These are phyloP conservation scores for Pseudonectria buxi DNA, from an alignment of 2,329 filamentous ascomycete species.

Conservation along the genomic window DNA sequence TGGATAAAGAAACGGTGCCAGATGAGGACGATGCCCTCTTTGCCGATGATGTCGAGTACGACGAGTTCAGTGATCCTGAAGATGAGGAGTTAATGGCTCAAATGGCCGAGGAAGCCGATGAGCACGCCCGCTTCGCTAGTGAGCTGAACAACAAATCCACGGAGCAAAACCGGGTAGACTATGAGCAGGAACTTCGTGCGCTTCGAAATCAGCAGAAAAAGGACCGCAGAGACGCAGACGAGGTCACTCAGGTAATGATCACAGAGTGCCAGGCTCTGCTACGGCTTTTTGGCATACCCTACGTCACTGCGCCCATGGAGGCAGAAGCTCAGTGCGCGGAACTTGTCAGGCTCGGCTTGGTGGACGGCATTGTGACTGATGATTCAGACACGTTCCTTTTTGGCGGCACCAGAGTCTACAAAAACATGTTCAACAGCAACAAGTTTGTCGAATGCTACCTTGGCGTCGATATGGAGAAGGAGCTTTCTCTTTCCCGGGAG, in stretches of 20 bases:
- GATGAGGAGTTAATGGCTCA: slow-evolving; percentile 84
- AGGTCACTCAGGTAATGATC: slow-evolving; percentile 95
- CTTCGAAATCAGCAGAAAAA: slow-evolving; percentile 93
- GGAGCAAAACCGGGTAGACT: slow-evolving; percentile 65
- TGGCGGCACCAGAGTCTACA: slow-evolving; percentile 92
- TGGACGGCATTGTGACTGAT: slow-evolving; percentile 96
- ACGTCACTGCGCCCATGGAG: slow-evolving; percentile 98
- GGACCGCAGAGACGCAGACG: slow-evolving; percentile 89
- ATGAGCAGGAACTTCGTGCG: slow-evolving; percentile 80
- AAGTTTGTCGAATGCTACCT: slow-evolving; percentile 98
- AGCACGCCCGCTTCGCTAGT: slow-evolving; percentile 87
- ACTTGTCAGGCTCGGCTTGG: slow-evolving; percentile 75
- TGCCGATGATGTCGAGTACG: slow-evolving; percentile 56
- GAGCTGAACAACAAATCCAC: slow-evolving; percentile 72
- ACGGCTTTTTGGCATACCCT: slow-evolving; percentile 85
- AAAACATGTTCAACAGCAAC: slow-evolving; percentile 99
- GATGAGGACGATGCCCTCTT: slow-evolving; percentile 32
- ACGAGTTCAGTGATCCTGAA: slow-evolving; percentile 77
- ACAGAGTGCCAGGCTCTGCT: slow-evolving; percentile 89
- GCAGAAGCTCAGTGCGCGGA: slow-evolving; percentile 96
- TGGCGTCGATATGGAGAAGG: slow-evolving; percentile 72
- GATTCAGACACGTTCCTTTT: slow-evolving; percentile 97
- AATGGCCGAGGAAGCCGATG: slow-evolving; percentile 83
- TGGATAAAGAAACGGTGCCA: not conserved
- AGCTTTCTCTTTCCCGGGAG: slow-evolving; percentile 78